These are phyloP conservation scores for Canna indica DNA, from an alignment of 176 grass and related monocot genomes.

Conservation along the genomic window DNA sequence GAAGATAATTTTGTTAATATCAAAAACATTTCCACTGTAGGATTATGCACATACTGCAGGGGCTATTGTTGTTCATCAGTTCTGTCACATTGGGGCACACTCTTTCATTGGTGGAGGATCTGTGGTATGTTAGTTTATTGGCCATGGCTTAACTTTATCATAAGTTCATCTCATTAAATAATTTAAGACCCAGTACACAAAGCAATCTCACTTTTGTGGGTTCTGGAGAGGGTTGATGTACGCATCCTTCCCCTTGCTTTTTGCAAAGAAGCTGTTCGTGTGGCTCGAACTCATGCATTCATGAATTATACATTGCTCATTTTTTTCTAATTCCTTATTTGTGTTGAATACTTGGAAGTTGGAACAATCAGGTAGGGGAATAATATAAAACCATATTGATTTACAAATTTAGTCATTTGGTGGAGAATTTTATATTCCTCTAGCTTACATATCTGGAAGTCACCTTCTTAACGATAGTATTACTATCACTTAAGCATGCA, in stretches of 20 bases:
- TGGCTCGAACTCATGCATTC: neutral
- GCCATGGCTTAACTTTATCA: neutral
- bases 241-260: too few species aligned
- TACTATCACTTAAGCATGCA: neutral
- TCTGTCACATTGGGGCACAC: slow-evolving; percentile 79
- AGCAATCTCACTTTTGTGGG: too few species aligned
- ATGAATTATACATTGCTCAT: neutral
- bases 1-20: neutral
- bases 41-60: slow-evolving; percentile 62
- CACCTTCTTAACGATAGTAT: neutral
- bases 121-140: slow-evolving; percentile 35
- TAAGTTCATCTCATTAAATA: neutral
- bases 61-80: slow-evolving; percentile 77
- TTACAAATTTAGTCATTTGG: neutral
- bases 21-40: slow-evolving; percentile 24
- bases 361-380: neutral
- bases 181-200: too few species aligned
- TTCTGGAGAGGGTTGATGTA: too few species aligned
- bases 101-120: slow-evolving; percentile 85
- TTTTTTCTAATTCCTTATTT: neutral
- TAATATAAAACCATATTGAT: neutral
- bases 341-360: neutral
- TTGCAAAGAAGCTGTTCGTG: neutral
- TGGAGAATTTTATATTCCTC: neutral
- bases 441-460: neutral